phyloP scores from a whole-genome alignment of 208 protist genomes.

The Crithidia acanthocephali region DNA sequence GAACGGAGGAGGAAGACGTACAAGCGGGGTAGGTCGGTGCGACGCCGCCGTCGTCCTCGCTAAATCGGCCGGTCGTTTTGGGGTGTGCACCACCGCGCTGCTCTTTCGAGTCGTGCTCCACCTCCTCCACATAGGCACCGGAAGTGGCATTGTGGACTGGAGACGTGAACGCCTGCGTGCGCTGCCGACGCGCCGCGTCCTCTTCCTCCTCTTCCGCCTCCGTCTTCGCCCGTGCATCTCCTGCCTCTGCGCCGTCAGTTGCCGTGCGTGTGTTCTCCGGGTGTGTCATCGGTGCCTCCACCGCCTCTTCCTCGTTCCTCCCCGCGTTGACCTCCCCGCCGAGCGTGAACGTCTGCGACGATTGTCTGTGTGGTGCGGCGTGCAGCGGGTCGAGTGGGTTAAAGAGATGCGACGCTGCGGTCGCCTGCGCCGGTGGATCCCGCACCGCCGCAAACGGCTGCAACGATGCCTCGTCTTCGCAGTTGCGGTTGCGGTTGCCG shows the following conservation, averaged over 20 bases:
- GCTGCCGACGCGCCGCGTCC: no score
- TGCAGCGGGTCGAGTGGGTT: neutral
- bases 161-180: no score
- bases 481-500: neutral
- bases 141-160: neutral
- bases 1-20: neutral
- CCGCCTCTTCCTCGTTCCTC: no score
- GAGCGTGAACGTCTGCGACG: neutral
- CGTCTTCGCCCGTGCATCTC: neutral
- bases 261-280: no score
- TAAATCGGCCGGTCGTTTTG: neutral
- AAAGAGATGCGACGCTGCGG: neutral
- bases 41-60: neutral
- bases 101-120: neutral
- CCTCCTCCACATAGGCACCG: neutral
- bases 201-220: no score
- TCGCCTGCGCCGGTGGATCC: neutral
- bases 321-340: neutral
- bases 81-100: neutral
- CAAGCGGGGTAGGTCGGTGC: neutral
- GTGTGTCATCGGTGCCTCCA: no score
- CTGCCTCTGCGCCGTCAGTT: neutral
- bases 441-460: neutral
- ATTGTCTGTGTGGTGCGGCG: neutral
- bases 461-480: neutral